These are phyloP conservation scores for Colletotrichum destructivum DNA, from an alignment of 2,329 filamentous ascomycete genomes.

Conservation along the genomic window DNA sequence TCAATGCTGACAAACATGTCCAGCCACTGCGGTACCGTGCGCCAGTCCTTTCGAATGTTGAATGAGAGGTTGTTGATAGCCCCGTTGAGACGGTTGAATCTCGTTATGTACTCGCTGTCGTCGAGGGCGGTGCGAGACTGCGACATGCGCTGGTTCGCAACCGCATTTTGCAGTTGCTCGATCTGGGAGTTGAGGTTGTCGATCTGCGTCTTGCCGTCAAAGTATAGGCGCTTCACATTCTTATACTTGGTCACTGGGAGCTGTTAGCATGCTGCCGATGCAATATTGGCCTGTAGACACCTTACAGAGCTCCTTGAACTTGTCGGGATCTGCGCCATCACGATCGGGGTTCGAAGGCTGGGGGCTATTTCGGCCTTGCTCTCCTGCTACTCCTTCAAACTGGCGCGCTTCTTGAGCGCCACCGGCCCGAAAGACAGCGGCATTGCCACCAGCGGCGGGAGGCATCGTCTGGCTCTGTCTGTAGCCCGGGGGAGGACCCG, in stretches of 20 bases:
- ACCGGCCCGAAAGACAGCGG: constrained; percentile 58
- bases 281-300: constrained; percentile 27
- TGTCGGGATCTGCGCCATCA: constrained; percentile 63
- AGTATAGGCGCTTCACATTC: constrained; percentile 97
- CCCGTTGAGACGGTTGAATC: constrained; percentile 92
- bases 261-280: constrained; percentile 51
- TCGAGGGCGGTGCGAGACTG: constrained; percentile 95
- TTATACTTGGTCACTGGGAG: constrained; percentile 90
- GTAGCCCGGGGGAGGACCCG: constrained; percentile 66
- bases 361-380: constrained; percentile 70
- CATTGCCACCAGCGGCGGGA: constrained; percentile 54
- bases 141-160: constrained; percentile 95
- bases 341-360: constrained; percentile 64
- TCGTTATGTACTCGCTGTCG: constrained; percentile 91
- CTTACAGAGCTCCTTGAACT: constrained; percentile 72
- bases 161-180: constrained; percentile 95
- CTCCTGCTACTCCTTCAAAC: constrained; percentile 61
- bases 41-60: constrained; percentile 97
- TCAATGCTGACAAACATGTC: constrained; percentile 85
- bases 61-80: constrained; percentile 96
- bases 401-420: constrained; percentile 56
- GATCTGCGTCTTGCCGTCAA: constrained; percentile 94
- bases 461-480: constrained; percentile 65
- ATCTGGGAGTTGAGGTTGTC: constrained; percentile 90
- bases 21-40: constrained; percentile 84